Evolutionary conservation across 805 yeast species (phyloP).

Genomic region (Allodekkera sacchari): DNA sequence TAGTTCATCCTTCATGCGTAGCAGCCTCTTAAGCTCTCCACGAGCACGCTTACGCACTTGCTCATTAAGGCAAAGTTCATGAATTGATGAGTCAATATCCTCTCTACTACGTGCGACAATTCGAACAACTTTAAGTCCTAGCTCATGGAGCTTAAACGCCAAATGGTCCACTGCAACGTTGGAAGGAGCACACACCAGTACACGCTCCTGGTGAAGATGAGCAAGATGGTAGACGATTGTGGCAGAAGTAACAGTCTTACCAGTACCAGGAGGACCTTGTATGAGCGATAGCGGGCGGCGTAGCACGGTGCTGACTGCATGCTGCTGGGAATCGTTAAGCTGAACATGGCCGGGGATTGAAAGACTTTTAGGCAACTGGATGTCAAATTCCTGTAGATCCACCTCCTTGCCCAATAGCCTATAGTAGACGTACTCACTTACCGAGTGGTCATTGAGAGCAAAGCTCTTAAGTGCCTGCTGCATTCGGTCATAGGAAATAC

Average conservation of each 20-base stretch:
- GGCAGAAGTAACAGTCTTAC: constrained; percentile 90
- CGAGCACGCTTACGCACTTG: constrained; percentile 39
- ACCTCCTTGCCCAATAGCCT: constrained; percentile 76
- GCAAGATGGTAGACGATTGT: constrained; percentile 74
- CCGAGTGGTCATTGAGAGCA: constrained; percentile 62
- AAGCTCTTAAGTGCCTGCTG: constrained; percentile 65
- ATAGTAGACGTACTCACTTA: constrained; percentile 64
- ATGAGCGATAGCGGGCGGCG: constrained; percentile 69
- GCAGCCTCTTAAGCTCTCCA: constrained; percentile 50
- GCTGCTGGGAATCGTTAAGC: constrained; percentile 69
- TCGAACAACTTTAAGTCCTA: constrained; percentile 75
- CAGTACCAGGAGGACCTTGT: constrained; percentile 97
- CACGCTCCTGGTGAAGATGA: constrained; percentile 49
- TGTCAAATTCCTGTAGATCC: constrained; percentile 51
- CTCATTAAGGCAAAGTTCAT: constrained; percentile 49
- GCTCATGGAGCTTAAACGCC: constrained; percentile 57
- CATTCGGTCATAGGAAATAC: constrained; percentile 76
- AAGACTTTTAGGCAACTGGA: constrained; percentile 50
- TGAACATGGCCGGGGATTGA: constrained; percentile 61
- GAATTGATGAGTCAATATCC: constrained; percentile 62
- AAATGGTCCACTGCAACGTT: constrained; percentile 93
- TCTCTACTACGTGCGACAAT: constrained; percentile 71
- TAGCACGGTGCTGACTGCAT: constrained; percentile 65
- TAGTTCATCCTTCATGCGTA: constrained; percentile 48
- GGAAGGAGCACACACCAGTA: constrained; percentile 91